Percentiles rank a stretch among this genome's conserved stretches.
These are phyloP conservation scores for Cyberlindnera mycetangii DNA, from an alignment of 805 yeast genomes.

Conservation along the genomic window DNA sequence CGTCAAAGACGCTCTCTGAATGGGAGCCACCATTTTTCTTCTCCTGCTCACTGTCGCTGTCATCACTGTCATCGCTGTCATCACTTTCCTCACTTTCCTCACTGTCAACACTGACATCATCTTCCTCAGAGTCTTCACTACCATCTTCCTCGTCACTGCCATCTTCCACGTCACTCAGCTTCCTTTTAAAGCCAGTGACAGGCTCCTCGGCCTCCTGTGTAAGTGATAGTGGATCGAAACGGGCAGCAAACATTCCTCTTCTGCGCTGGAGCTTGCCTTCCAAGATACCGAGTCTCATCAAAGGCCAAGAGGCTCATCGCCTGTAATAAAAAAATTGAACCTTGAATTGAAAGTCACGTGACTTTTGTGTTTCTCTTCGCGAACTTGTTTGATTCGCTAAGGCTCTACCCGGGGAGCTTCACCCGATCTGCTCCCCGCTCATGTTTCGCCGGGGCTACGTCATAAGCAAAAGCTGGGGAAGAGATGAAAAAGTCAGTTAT, in stretches of 20 bases:
- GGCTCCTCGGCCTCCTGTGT: slow-evolving; percentile 4
- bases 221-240: slow-evolving; percentile 52
- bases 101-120: slow-evolving; percentile 9
- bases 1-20: slow-evolving; percentile 15
- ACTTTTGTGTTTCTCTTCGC: not conserved
- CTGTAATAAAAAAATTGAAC: not conserved
- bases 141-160: slow-evolving; percentile 7
- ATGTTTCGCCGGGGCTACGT: not conserved
- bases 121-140: slow-evolving; percentile 1
- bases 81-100: slow-evolving; percentile 19
- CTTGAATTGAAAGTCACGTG: not conserved
- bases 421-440: not conserved
- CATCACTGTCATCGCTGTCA: slow-evolving; percentile 10
- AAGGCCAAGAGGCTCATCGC: not conserved
- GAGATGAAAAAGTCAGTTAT: not conserved
- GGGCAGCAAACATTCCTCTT: slow-evolving; percentile 59
- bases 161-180: slow-evolving; percentile 17
- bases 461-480: not conserved
- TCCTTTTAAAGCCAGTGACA: slow-evolving; percentile 22
- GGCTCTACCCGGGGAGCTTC: not conserved
- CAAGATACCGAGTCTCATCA: not conserved
- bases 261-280: too few species aligned
- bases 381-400: not conserved
- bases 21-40: slow-evolving; percentile 17
- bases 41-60: slow-evolving; percentile 12